These are phyloP conservation scores for Metschnikowia noctiluminum DNA, from an alignment of 805 yeast genomes.

Conservation along the genomic window DNA sequence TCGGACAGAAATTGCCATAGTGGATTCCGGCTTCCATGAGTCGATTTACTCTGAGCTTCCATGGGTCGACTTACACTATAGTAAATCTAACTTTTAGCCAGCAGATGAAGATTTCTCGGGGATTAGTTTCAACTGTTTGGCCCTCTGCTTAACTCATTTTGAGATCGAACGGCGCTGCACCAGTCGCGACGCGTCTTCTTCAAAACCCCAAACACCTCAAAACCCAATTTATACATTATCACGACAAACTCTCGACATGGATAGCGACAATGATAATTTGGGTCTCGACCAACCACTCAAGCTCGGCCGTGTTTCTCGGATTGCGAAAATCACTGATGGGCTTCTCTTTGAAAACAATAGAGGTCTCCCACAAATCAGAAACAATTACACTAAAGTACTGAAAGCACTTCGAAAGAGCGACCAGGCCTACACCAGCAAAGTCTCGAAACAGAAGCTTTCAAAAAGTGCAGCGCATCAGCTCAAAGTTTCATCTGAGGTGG, in stretches of 20 bases:
- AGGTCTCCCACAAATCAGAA: constrained; percentile 33
- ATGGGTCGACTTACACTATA: too few relatives aligned
- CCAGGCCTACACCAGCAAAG: constrained; percentile 12
- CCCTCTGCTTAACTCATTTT: too few relatives aligned
- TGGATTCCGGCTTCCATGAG: too few relatives aligned
- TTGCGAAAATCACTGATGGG: constrained; percentile 39
- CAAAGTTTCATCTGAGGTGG: constrained; percentile 32
- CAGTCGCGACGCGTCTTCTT: not conserved
- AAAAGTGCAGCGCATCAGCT: constrained; percentile 16
- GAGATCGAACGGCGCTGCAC: not conserved
- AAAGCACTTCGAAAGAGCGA: constrained; percentile 29
- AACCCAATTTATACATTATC: not conserved
- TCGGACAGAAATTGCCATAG: too few relatives aligned
- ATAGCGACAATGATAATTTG: constrained; percentile 21
- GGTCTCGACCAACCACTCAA: constrained; percentile 38
- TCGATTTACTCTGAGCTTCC: too few relatives aligned
- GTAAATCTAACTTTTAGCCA: too few relatives aligned
- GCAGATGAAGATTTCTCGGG: too few relatives aligned
- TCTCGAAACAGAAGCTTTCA: constrained; percentile 15
- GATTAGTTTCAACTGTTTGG: too few relatives aligned
- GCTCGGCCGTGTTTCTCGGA: constrained; percentile 27
- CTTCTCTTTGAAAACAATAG: constrained; percentile 30
- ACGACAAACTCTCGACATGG: not conserved
- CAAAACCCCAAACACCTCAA: not conserved
- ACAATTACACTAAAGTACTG: constrained; percentile 28